These are phyloP conservation scores for Allomyces arbusculus DNA, from an alignment of 192 early-diverging fungal genomes.

Conservation along the genomic window DNA sequence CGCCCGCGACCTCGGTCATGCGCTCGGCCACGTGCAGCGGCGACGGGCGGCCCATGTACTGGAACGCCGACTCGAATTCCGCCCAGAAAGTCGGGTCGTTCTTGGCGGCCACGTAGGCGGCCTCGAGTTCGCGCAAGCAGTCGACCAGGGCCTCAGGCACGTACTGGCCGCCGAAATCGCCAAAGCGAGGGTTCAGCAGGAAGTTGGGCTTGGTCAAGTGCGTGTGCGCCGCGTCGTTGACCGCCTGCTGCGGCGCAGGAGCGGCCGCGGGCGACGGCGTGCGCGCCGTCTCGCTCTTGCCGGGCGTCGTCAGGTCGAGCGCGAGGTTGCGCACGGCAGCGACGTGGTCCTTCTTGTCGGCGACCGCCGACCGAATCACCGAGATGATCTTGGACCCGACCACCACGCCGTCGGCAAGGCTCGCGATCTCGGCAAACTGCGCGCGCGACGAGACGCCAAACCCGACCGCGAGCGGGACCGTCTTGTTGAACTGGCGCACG, in stretches of 20 bases:
- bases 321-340: conserved; percentile 26
- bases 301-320: conserved; percentile 19
- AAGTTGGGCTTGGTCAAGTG: not conserved
- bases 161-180: conserved; percentile 92
- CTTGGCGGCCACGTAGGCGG: conserved; percentile 57
- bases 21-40: conserved; percentile 71
- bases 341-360: conserved; percentile 19
- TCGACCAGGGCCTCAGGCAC: conserved; percentile 93
- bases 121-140: conserved; percentile 75
- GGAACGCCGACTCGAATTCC: conserved; percentile 74
- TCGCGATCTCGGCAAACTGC: conserved; percentile 70
- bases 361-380: conserved; percentile 34
- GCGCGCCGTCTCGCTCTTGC: conserved; percentile 11
- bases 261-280: conserved; percentile 8
- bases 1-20: conserved; percentile 52
- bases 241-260: conserved; percentile 7
- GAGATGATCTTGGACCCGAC: conserved; percentile 85
- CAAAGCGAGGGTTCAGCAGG: conserved; percentile 41
- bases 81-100: conserved; percentile 81
- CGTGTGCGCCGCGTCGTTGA: not conserved
- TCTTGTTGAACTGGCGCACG: conserved; percentile 56
- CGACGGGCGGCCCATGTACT: conserved; percentile 82
- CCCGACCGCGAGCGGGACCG: conserved; percentile 76
- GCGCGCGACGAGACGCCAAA: conserved; percentile 83
- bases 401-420: conserved; percentile 82